A percentile compares a stretch with the other conserved stretches of the same genome.
Conservation (phyloP, 768 basidiomycete genomes). For the Naganishia onofrii region DNA sequence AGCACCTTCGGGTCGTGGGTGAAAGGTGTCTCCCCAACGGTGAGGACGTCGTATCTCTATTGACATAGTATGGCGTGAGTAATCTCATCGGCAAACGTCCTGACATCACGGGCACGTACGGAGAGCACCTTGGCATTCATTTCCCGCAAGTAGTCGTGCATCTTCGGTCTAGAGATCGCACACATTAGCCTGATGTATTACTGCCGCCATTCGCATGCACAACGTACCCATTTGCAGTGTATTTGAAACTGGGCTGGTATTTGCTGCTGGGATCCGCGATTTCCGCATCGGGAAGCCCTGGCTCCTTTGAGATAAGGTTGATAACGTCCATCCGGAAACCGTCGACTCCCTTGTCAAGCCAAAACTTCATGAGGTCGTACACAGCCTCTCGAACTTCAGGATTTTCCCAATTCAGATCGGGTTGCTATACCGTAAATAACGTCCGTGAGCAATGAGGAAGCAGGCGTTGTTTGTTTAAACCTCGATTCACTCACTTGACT, state of each 20-base stretch:
- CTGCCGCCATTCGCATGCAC: too few species aligned
- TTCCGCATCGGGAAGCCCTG: slow-evolving; percentile 66
- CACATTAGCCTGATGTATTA: not conserved
- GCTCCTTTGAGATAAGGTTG: slow-evolving; percentile 65
- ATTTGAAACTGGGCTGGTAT: slow-evolving; percentile 60
- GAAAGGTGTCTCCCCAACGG: slow-evolving; percentile 50
- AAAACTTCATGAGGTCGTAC: slow-evolving; percentile 67
- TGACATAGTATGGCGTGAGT: not conserved
- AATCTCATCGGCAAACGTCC: not conserved
- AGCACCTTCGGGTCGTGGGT: slow-evolving; percentile 55
- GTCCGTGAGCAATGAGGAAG: not conserved
- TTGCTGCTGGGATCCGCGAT: slow-evolving; percentile 58
- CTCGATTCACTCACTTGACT: slow-evolving; percentile 8
- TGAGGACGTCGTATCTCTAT: slow-evolving; percentile 39
- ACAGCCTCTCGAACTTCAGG: slow-evolving; percentile 55
- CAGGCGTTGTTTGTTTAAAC: too few species aligned
- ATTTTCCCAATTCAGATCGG: slow-evolving; percentile 76
- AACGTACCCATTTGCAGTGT: slow-evolving; percentile 60
- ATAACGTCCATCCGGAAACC: slow-evolving; percentile 75
- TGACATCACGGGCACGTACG: slow-evolving; percentile 53
- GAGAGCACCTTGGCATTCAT: slow-evolving; percentile 65
- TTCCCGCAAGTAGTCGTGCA: slow-evolving; percentile 67
- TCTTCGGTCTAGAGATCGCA: slow-evolving; percentile 57
- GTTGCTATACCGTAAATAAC: slow-evolving; percentile 58
- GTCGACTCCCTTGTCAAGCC: slow-evolving; percentile 71